phyloP scores from a whole-genome alignment of 139 green algal genomes.

The Raphidocelis subcapitata region DNA sequence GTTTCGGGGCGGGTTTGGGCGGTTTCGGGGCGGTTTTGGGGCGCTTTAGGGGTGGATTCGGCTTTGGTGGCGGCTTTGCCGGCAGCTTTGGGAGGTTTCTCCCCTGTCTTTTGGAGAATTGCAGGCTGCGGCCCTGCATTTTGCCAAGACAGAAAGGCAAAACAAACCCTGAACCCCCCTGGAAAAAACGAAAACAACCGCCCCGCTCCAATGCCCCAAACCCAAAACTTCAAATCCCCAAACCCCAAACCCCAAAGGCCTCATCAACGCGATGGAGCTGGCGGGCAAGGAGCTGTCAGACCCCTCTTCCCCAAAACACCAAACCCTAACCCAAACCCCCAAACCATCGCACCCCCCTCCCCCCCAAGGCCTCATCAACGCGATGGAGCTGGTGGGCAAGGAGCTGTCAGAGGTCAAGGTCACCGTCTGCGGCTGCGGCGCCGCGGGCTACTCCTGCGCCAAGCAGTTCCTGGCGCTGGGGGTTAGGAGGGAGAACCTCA shows the following conservation, averaged over 20 bases:
- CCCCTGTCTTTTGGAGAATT: no score
- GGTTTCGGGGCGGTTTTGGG: no score
- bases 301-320: no score
- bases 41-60: no score
- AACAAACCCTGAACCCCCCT: no score
- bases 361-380: constrained; percentile 32
- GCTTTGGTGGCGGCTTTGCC: no score
- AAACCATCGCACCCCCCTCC: neutral
- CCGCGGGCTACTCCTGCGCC: constrained; percentile 36
- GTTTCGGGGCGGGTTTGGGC: no score
- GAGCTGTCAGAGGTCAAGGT: constrained; percentile 36
- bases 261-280: constrained; percentile 45
- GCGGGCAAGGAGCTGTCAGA: constrained; percentile 34
- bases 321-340: neutral
- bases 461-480: constrained; percentile 41
- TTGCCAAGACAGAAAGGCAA: no score
- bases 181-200: no score
- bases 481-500: constrained; percentile 33
- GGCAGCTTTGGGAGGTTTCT: no score
- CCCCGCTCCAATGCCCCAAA: no score
- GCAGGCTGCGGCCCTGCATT: no score
- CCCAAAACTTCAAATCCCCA: neutral
- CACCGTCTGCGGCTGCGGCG: constrained; percentile 39
- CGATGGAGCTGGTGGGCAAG: constrained; percentile 37
- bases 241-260: neutral